A percentile compares a stretch with the other conserved stretches of the same genome.
These are phyloP conservation scores for Casaregolazyma lundiana DNA, from an alignment of 1,139 yeast species.

Conservation along the genomic window DNA sequence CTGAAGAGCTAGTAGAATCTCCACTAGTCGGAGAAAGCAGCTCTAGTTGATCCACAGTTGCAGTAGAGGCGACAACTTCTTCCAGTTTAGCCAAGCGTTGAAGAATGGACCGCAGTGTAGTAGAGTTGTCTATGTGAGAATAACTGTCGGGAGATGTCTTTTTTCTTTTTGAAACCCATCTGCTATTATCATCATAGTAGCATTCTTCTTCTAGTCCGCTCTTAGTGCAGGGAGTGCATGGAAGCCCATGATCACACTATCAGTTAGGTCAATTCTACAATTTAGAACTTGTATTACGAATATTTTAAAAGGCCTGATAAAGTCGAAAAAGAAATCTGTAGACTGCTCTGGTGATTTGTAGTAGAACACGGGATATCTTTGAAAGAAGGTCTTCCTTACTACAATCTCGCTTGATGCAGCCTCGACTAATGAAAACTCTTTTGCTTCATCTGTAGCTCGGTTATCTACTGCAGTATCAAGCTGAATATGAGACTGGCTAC, in stretches of 20 bases:
- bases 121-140: background rate
- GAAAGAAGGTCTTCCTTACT: slow-evolving; percentile 26
- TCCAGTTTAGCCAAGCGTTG: slow-evolving; percentile 11
- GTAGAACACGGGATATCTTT: slow-evolving; percentile 34
- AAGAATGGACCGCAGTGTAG: slow-evolving; percentile 4
- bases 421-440: background rate
- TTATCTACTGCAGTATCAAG: too few species aligned
- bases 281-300: slow-evolving; percentile 6
- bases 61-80: slow-evolving; percentile 5
- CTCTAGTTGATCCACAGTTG: background rate
- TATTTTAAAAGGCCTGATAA: slow-evolving; percentile 22
- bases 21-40: slow-evolving; percentile 3
- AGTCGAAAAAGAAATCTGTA: slow-evolving; percentile 18
- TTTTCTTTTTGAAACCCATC: slow-evolving; percentile 9
- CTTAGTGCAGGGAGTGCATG: slow-evolving; percentile 12
- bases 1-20: background rate
- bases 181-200: slow-evolving; percentile 12
- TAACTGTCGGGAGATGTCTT: slow-evolving; percentile 1
- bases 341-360: slow-evolving; percentile 17
- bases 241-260: slow-evolving; percentile 14
- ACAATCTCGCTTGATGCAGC: slow-evolving; percentile 7
- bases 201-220: slow-evolving; percentile 11
- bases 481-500: too few species aligned
- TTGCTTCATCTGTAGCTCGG: background rate
- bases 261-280: background rate